These are phyloP conservation scores for Andrographis paniculata DNA, from an alignment of 305 asterid species.

Conservation along the genomic window DNA sequence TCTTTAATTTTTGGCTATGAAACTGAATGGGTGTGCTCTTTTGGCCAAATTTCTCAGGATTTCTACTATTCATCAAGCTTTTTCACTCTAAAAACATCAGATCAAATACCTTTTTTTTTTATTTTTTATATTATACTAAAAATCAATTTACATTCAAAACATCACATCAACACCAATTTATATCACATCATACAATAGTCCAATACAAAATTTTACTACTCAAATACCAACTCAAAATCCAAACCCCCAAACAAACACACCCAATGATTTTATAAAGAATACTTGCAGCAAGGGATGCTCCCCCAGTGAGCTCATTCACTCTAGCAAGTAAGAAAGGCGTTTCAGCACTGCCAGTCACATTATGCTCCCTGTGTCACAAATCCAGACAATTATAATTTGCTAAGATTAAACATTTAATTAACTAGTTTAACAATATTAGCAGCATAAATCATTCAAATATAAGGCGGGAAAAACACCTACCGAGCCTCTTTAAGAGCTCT, in stretches of 20 bases:
- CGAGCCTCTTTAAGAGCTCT: conserved; percentile 79
- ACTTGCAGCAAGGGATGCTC: conserved; percentile 90
- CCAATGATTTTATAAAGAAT: conserved; percentile 41
- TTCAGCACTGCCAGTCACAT: conserved; percentile 72
- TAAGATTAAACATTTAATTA: background rate
- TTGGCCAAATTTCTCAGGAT: background rate
- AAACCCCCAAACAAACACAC: too few species aligned
- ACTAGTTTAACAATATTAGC: background rate
- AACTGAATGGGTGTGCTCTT: too few species aligned
- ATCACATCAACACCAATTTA: too few species aligned
- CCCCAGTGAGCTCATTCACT: conserved; percentile 85
- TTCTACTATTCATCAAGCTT: background rate
- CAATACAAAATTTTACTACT: too few species aligned
- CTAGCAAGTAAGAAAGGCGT: conserved; percentile 90
- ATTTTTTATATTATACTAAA: too few species aligned
- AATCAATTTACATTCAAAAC: too few species aligned
- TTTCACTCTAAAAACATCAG: too few species aligned
- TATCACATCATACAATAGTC: too few species aligned
- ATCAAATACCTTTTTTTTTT: too few species aligned
- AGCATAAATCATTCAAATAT: conserved; percentile 1
- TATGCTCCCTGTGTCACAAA: conserved; percentile 55
- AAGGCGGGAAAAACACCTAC: conserved; percentile 27
- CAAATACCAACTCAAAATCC: too few species aligned
- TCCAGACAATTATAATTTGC: conserved; percentile 14
- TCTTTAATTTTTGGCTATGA: conserved; percentile 9